phyloP scores from a whole-genome alignment of 2,329 filamentous ascomycete genomes.

The Phoma herbarum region DNA sequence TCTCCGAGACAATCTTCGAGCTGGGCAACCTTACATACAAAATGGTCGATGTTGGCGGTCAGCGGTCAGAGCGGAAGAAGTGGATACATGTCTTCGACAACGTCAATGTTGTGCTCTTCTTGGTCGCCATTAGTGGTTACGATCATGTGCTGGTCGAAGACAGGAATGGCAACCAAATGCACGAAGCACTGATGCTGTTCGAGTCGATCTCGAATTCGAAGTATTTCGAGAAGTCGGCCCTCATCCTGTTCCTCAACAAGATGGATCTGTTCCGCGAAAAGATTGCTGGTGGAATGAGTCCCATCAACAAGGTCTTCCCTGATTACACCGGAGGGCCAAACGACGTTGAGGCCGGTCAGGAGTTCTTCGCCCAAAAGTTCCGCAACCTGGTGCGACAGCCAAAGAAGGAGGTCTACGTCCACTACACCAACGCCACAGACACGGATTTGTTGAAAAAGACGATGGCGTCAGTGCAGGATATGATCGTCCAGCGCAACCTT shows the following conservation, averaged over 20 bases:
- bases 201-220: constrained; percentile 63
- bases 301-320: constrained; percentile 60
- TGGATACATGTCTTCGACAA: constrained; percentile 98
- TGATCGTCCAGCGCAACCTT: constrained; percentile 63
- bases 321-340: constrained; percentile 56
- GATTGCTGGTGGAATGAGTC: constrained; percentile 56
- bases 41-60: constrained; percentile 95
- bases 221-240: constrained; percentile 61
- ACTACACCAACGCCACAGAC: constrained; percentile 63
- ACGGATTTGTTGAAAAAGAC: constrained; percentile 66
- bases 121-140: constrained; percentile 95
- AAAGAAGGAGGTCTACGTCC: constrained; percentile 61
- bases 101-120: constrained; percentile 88
- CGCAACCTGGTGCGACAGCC: constrained; percentile 59
- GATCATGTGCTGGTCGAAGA: constrained; percentile 97
- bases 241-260: constrained; percentile 64
- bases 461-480: constrained; percentile 62
- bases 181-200: constrained; percentile 63
- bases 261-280: constrained; percentile 63
- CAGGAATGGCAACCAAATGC: constrained; percentile 78
- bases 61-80: constrained; percentile 93
- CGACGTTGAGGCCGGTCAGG: constrained; percentile 58
- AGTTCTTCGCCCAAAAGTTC: constrained; percentile 63
- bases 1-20: constrained; percentile 94
- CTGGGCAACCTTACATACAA: constrained; percentile 91